These are phyloP conservation scores for Trypanosoma scelopori DNA, from an alignment of 208 protist species.

Conservation along the genomic window DNA sequence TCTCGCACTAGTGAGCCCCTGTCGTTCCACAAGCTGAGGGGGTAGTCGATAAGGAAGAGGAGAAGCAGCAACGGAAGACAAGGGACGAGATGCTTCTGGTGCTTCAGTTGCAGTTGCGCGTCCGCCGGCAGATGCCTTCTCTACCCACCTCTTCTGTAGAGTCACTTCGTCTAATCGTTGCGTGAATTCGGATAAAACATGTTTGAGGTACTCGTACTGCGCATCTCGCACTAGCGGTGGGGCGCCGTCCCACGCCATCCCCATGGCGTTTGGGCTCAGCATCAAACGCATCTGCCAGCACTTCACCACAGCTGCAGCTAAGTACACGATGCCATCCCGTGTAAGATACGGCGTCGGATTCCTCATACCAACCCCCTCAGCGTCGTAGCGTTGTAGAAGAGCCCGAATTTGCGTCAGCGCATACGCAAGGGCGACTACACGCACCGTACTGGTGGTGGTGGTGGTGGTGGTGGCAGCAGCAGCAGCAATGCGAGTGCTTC, in stretches of 20 bases:
- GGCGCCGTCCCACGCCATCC: constrained; percentile 2
- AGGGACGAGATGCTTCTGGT: no score
- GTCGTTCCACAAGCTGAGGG: background rate
- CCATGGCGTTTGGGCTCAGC: constrained; percentile 6
- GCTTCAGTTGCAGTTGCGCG: no score
- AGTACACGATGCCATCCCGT: constrained; percentile 9
- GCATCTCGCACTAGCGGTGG: constrained; percentile 14
- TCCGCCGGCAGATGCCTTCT: background rate
- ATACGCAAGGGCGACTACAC: constrained; percentile 11
- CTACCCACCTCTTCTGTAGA: background rate
- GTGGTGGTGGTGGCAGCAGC: no score
- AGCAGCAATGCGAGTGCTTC: background rate
- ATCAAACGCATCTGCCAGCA: constrained; percentile 7
- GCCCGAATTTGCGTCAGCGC: background rate
- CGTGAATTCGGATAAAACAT: background rate
- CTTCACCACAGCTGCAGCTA: constrained; percentile 23
- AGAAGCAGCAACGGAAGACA: no score
- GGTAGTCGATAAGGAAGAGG: background rate
- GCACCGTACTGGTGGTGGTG: background rate
- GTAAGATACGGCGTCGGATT: background rate
- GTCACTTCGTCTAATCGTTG: background rate
- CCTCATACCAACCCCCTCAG: background rate
- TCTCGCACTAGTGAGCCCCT: background rate
- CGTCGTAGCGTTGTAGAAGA: background rate
- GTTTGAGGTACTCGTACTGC: constrained; percentile 11